Base-by-base conservation (phyloP, 768 basidiomycete species). In the Amanita polypyramis region DNA sequence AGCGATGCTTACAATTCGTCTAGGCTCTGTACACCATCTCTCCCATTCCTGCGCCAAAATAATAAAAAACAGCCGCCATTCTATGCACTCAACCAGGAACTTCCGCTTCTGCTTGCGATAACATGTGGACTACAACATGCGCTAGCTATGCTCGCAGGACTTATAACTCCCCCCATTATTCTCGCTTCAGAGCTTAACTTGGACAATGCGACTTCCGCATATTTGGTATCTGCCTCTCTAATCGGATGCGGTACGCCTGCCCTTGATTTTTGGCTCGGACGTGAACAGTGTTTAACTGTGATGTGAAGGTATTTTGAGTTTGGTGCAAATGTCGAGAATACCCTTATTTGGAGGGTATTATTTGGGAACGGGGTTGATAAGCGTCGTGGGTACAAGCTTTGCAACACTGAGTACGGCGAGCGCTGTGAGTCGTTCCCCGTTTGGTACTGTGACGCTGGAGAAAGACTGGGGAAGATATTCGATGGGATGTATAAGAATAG, bases 141-240 rank as follows among this genome's bases (percentile, higher is more conserved):
- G 1, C 75, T 89, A 8, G 85, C 85, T 2, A 90, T 90, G 87
- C 72, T 88, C 12, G 85, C 84, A 1, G 86, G 85, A 2, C 68
- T 88, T 36, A 87, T 90, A 55, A 85, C 85, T 0, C 89, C 87
- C 0, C 87, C 89, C 0, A 89, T 89, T 55, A 84, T 88, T 50
- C 81, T 90, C 55, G 77, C 84, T 1, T 76, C 73, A 44, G 60
- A 77, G 3, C 63, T 90, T 32, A 77, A 65, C 50, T 64, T 89
- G 15, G 79, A 84, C 42, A 56, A 70, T 2, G 62, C 62, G 21
- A 78, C 73, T 1, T 80, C 80, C 9, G 68, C 82, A 0, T 92
- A 90, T 58, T 77, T 90, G 80, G 77, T 91, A 54, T 88, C 85
- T 6, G 79, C 88, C 0, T 82, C 81, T 1, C 68, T 91, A 43